phyloP scores from a whole-genome alignment of 192 early-diverging fungal genomes.

The Globomyces pollinis-pini region DNA sequence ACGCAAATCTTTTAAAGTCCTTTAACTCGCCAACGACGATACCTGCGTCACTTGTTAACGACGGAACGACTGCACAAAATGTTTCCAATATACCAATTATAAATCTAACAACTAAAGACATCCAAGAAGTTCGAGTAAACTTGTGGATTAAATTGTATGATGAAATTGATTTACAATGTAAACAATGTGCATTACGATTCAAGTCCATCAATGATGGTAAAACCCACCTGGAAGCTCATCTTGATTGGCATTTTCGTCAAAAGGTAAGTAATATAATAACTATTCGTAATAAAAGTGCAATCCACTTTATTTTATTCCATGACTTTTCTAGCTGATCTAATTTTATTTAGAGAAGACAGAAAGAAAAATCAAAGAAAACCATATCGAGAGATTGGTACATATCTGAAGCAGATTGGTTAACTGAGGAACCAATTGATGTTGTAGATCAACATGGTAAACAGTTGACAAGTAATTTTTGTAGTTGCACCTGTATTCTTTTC shows the following conservation, averaged over 20 bases:
- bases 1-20: too few relatives aligned
- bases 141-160: slow-evolving; percentile 52
- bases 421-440: slow-evolving; percentile 29
- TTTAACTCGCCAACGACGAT: too few relatives aligned
- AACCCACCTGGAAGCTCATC: slow-evolving; percentile 69
- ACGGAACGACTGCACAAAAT: too few relatives aligned
- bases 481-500: slow-evolving; percentile 31
- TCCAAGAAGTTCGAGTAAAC: not conserved
- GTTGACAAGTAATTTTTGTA: not conserved
- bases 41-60: too few relatives aligned
- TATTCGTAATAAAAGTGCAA: too few relatives aligned
- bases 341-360: slow-evolving; percentile 61
- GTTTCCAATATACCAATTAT: too few relatives aligned
- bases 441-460: slow-evolving; percentile 19
- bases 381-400: slow-evolving; percentile 85
- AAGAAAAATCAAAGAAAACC: slow-evolving; percentile 76
- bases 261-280: too few relatives aligned
- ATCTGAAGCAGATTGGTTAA: slow-evolving; percentile 47
- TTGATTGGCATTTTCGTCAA: slow-evolving; percentile 96
- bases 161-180: slow-evolving; percentile 70
- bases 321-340: too few relatives aligned
- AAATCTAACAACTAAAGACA: too few relatives aligned
- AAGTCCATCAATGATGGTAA: slow-evolving; percentile 49
- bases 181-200: slow-evolving; percentile 87
- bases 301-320: too few relatives aligned